Percentiles rank a stretch among this genome's conserved stretches.
These are phyloP conservation scores for Fomitopsis pulvina DNA, from an alignment of 768 basidiomycete genomes.

Conservation along the genomic window DNA sequence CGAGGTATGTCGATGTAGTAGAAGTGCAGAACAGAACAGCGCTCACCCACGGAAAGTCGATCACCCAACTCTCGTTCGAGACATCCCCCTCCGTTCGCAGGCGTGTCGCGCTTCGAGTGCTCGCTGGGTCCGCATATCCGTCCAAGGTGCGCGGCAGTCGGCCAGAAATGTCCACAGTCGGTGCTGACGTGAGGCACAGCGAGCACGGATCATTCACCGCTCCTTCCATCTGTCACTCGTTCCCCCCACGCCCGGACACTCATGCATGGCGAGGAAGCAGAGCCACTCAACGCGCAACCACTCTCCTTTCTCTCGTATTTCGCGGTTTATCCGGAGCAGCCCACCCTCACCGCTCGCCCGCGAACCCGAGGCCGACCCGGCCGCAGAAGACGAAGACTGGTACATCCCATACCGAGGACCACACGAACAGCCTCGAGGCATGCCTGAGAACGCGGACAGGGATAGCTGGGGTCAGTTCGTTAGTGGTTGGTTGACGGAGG, in stretches of 20 bases:
- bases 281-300: slow-evolving; percentile 10
- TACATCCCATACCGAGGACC: slow-evolving; percentile 64
- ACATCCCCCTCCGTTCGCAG: no score
- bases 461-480: slow-evolving; percentile 28
- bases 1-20: no score
- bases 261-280: slow-evolving; percentile 3
- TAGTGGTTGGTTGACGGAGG: slow-evolving; percentile 21
- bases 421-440: slow-evolving; percentile 35
- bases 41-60: no score
- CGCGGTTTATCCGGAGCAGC: slow-evolving; percentile 26
- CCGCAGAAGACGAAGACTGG: slow-evolving; percentile 39
- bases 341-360: slow-evolving; percentile 15
- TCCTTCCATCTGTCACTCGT: slow-evolving; percentile 6
- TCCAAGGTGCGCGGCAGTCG: no score
- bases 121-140: no score
- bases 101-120: no score
- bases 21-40: no score
- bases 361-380: background rate
- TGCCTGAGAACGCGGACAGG: slow-evolving; percentile 17
- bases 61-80: no score
- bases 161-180: no score
- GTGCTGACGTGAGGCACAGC: background rate
- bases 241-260: background rate
- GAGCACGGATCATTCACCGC: slow-evolving; percentile 1
- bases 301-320: slow-evolving; percentile 31